phyloP scores from a whole-genome alignment of 495 filamentous ascomycete species.

The Pyrenopolyporus hunteri region DNA sequence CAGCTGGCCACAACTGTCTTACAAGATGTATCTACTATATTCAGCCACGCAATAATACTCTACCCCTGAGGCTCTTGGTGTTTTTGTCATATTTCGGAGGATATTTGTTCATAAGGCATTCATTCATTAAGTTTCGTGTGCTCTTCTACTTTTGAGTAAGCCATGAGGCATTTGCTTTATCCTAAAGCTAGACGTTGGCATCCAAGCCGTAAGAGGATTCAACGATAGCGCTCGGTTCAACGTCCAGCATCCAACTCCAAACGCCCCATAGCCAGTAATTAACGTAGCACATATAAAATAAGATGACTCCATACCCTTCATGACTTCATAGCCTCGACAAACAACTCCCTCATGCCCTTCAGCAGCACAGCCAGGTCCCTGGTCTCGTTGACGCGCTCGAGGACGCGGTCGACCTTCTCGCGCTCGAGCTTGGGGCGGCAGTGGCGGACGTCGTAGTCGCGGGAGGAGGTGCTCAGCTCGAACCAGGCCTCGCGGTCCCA shows the following conservation, averaged over 20 bases:
- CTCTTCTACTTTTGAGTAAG: neutral
- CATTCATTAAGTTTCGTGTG: neutral
- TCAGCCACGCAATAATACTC: neutral
- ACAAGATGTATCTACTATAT: neutral
- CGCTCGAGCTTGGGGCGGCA: conserved; percentile 80
- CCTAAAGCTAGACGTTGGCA: neutral
- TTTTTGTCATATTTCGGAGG: neutral
- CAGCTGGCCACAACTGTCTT: conserved; percentile 23
- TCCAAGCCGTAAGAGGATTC: neutral
- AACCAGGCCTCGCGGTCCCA: conserved; percentile 94
- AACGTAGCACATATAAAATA: neutral
- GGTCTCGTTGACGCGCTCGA: conserved; percentile 81
- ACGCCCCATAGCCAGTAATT: neutral
- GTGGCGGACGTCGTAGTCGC: conserved; percentile 83
- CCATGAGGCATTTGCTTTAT: neutral
- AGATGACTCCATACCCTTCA: conserved; percentile 21
- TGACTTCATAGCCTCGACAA: conserved; percentile 64
- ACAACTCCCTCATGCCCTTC: conserved; percentile 91
- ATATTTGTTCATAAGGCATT: neutral
- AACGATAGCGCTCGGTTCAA: too few species aligned
- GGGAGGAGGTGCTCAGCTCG: conserved; percentile 77
- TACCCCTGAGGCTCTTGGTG: neutral
- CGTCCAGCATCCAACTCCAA: neutral
- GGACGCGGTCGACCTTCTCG: conserved; percentile 70
- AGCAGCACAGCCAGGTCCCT: conserved; percentile 80